phyloP scores from a whole-genome alignment of 106 monocot genomes.

The Narthecium ossifragum region DNA sequence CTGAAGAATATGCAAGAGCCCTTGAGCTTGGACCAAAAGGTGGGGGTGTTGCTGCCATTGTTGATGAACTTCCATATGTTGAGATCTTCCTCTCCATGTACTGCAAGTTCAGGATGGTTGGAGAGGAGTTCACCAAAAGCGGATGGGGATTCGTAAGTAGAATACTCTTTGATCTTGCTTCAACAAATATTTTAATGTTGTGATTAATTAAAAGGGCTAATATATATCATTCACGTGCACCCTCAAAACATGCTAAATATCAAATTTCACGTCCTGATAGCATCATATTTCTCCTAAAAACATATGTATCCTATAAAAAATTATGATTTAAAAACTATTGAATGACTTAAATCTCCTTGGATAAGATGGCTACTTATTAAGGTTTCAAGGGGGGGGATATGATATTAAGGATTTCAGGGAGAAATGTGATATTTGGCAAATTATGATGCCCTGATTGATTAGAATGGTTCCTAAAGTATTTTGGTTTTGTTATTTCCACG shows the following conservation, averaged over 20 bases:
- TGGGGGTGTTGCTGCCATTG: constrained; percentile 79
- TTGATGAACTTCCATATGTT: constrained; percentile 75
- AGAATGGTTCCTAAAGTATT: not conserved
- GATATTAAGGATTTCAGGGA: too few relatives aligned
- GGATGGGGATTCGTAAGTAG: constrained; percentile 94
- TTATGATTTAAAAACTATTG: too few relatives aligned
- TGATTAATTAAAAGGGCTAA: too few relatives aligned
- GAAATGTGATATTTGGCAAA: not conserved
- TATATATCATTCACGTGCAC: too few relatives aligned
- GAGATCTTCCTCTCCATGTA: constrained; percentile 47
- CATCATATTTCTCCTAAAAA: too few relatives aligned
- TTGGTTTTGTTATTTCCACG: not conserved
- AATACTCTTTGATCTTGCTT: not conserved
- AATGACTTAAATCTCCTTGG: not conserved
- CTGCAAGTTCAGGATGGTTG: constrained; percentile 47
- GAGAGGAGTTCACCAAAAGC: constrained; percentile 54
- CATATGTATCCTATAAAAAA: too few relatives aligned
- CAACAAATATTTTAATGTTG: not conserved
- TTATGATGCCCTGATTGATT: not conserved
- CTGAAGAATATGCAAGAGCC: constrained; percentile 40
- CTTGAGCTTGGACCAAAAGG: constrained; percentile 42
- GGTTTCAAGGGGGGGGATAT: too few relatives aligned
- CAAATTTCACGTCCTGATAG: too few relatives aligned
- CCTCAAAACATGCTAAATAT: too few relatives aligned
- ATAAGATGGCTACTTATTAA: too few relatives aligned